Percentiles rank a stretch among this genome's conserved stretches.
These are phyloP conservation scores for Gautieria morchelliformis DNA, from an alignment of 768 basidiomycete genomes.

Conservation along the genomic window DNA sequence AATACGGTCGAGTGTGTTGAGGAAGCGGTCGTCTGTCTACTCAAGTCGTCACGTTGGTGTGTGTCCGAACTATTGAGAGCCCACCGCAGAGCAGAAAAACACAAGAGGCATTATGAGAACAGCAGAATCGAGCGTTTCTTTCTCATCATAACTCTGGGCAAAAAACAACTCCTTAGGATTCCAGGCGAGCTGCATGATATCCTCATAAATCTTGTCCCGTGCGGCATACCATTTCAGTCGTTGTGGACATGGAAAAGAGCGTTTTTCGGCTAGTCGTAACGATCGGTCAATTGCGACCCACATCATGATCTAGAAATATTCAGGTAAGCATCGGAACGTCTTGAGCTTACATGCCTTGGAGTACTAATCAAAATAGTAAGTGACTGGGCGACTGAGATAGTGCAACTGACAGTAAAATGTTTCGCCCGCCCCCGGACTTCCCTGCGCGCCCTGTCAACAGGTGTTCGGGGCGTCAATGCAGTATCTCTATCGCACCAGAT, in stretches of 20 bases:
- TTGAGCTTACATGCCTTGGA: slow-evolving; percentile 49
- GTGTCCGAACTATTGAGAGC: slow-evolving; percentile 17
- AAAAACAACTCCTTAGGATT: slow-evolving; percentile 61
- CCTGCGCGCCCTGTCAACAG: slow-evolving; percentile 34
- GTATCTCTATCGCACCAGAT: slow-evolving; percentile 56
- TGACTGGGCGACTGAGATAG: background rate
- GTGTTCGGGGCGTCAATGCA: slow-evolving; percentile 12
- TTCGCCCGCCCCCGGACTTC: slow-evolving; percentile 82
- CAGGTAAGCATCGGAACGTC: background rate
- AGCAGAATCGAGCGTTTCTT: slow-evolving; percentile 71
- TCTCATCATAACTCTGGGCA: slow-evolving; percentile 87
- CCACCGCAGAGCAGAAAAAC: slow-evolving; percentile 78
- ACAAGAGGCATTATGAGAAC: slow-evolving; percentile 89
- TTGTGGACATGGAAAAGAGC: slow-evolving; percentile 78
- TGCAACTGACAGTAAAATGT: slow-evolving; percentile 67
- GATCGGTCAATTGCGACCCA: slow-evolving; percentile 27
- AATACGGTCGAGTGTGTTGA: slow-evolving; percentile 74
- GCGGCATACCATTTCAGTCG: slow-evolving; percentile 62
- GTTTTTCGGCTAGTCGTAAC: slow-evolving; percentile 87
- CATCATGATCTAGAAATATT: background rate
- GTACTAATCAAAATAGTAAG: slow-evolving; percentile 36
- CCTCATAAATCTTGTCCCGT: slow-evolving; percentile 83
- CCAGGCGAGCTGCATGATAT: slow-evolving; percentile 87
- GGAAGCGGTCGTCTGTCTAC: slow-evolving; percentile 82
- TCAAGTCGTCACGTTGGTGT: background rate